These are phyloP conservation scores for Inosperma sp. DNA, from an alignment of 768 basidiomycete species.

Conservation along the genomic window DNA sequence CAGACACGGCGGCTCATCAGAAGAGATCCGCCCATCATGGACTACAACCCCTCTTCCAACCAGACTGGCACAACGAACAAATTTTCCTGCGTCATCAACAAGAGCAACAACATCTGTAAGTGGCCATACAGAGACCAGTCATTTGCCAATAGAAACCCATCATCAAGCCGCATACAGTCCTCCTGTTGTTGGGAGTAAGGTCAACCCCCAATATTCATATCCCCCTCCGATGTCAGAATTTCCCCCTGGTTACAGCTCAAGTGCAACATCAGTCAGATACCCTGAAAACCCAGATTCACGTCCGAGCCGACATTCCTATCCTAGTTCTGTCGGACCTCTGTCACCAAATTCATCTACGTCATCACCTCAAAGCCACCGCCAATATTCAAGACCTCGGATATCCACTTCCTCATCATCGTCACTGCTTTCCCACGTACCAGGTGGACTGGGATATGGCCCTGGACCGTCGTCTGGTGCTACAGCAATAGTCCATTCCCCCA, in stretches of 20 bases:
- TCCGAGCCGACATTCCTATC: background rate
- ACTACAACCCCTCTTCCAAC: background rate
- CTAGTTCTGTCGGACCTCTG: background rate
- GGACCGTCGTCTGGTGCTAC: background rate
- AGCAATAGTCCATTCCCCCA: constrained; percentile 8
- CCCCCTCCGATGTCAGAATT: background rate
- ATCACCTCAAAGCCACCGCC: background rate
- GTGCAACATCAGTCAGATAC: background rate
- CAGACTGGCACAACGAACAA: background rate
- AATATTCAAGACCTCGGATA: background rate
- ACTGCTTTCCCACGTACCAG: no score
- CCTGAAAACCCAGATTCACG: background rate
- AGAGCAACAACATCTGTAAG: no score
- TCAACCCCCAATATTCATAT: background rate
- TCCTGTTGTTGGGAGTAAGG: background rate
- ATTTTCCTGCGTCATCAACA: no score
- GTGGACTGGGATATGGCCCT: no score
- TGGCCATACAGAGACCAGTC: no score
- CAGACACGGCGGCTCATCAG: no score
- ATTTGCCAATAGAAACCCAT: no score
- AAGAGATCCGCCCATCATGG: no score
- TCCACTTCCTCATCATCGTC: no score
- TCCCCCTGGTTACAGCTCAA: background rate
- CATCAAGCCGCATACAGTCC: background rate
- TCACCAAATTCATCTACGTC: background rate